Percentiles rank a stretch among this genome's conserved stretches.
phyloP scores from a whole-genome alignment of 2,329 filamentous ascomycete species.

The Mollisiaceae sp. region DNA sequence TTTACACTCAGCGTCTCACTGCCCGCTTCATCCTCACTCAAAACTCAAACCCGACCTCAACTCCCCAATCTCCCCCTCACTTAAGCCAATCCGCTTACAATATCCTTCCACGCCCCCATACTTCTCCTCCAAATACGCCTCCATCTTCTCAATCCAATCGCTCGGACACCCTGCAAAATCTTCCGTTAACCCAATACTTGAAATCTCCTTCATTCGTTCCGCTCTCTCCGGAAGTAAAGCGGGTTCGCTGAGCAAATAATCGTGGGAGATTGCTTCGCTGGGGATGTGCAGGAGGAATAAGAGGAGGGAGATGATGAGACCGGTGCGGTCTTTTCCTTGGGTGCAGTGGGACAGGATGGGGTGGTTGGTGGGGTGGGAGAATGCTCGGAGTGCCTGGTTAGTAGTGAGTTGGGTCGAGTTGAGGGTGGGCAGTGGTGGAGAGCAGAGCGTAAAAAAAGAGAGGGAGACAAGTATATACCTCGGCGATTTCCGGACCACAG shows the following conservation, averaged over 20 bases:
- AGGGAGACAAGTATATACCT: slow-evolving; percentile 42
- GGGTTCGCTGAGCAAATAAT: slow-evolving; percentile 72
- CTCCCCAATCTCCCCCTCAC: slow-evolving; percentile 37
- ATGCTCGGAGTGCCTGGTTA: slow-evolving; percentile 52
- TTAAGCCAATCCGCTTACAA: slow-evolving; percentile 66
- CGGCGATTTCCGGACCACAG: slow-evolving; percentile 65
- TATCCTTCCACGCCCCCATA: slow-evolving; percentile 74
- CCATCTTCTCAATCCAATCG: slow-evolving; percentile 66
- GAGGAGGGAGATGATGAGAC: slow-evolving; percentile 70
- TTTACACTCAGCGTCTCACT: not conserved
- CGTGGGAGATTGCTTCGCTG: slow-evolving; percentile 64
- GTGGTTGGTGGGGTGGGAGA: slow-evolving; percentile 55
- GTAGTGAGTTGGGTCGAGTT: no score
- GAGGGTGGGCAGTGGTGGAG: not conserved
- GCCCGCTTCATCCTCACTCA: not conserved
- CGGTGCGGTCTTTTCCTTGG: slow-evolving; percentile 86
- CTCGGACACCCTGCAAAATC: slow-evolving; percentile 71
- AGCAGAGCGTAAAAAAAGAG: slow-evolving; percentile 11
- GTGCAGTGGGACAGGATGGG: slow-evolving; percentile 83
- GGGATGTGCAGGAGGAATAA: slow-evolving; percentile 68
- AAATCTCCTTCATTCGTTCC: slow-evolving; percentile 70
- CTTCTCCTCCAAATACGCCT: slow-evolving; percentile 59
- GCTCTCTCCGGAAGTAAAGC: slow-evolving; percentile 66
- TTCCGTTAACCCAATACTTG: slow-evolving; percentile 72
- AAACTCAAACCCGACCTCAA: slow-evolving; percentile 15